Conservation (phyloP, 225 moss, liverwort and hornwort species). For the Pseudisothecium myosuroides region DNA sequence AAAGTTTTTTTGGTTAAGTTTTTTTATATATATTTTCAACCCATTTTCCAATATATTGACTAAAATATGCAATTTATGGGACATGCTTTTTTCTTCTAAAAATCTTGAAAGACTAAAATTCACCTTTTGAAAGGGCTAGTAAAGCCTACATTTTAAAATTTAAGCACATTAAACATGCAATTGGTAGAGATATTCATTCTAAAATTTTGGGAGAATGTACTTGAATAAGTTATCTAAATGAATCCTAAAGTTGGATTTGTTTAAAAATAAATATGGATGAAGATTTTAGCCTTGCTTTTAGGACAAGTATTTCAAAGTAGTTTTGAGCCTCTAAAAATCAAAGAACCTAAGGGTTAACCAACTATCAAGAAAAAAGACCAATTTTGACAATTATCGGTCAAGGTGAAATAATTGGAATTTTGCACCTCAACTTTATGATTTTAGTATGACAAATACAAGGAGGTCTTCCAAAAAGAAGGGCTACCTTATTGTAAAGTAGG, state of each 20-base stretch:
- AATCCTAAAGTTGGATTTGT: not conserved
- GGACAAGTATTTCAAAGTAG: not conserved
- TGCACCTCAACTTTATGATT: too few relatives aligned
- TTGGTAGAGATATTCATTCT: accelerated
- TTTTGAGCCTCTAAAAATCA: not conserved
- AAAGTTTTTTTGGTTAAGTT: too few relatives aligned
- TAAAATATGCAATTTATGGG: accelerated
- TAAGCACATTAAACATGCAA: not conserved
- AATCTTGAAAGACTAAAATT: not conserved
- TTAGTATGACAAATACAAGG: accelerated
- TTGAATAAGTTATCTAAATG: not conserved
- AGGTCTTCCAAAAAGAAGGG: not conserved
- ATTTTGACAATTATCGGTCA: accelerated
- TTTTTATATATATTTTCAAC: too few relatives aligned
- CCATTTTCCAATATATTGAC: too few relatives aligned
- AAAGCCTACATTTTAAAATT: not conserved
- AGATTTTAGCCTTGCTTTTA: not conserved
- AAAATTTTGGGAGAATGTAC: not conserved
- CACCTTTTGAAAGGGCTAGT: not conserved
- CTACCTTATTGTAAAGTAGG: too few relatives aligned
- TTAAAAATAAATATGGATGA: not conserved
- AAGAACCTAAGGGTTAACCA: not conserved
- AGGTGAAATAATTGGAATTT: not conserved
- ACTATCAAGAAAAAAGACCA: accelerated
- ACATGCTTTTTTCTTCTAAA: not conserved